phyloP scores from a whole-genome alignment of 2,329 filamentous ascomycete genomes.

The Trematosphaeria pertusa region DNA sequence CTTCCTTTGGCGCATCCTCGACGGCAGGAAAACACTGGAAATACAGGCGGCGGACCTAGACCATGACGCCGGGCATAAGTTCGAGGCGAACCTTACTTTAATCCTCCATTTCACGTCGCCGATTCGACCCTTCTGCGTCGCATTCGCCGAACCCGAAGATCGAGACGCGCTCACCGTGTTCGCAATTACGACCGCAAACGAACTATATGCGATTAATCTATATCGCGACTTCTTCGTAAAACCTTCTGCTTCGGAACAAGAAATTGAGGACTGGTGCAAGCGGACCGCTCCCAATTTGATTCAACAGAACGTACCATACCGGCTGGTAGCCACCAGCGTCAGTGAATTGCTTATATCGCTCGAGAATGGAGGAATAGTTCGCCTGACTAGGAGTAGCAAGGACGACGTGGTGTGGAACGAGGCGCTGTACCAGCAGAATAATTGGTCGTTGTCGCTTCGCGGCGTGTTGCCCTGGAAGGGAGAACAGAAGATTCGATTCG shows the following conservation, averaged over 20 bases:
- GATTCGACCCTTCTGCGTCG: conserved; percentile 79
- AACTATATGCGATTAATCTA: conserved; percentile 84
- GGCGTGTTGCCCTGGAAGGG: conserved; percentile 72
- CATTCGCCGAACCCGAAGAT: conserved; percentile 79
- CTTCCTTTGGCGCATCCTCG: conserved; percentile 90
- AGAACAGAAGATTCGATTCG: conserved; percentile 68
- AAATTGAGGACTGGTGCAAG: conserved; percentile 79
- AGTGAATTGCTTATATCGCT: conserved; percentile 81
- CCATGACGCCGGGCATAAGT: conserved; percentile 66
- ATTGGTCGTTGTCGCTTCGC: conserved; percentile 66
- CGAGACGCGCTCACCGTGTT: conserved; percentile 81
- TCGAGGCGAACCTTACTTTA: conserved; percentile 76
- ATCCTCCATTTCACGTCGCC: conserved; percentile 77
- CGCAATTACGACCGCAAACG: conserved; percentile 77
- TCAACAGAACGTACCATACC: conserved; percentile 78
- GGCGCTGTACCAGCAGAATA: conserved; percentile 74
- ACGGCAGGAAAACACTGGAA: conserved; percentile 80
- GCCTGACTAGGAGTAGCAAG: conserved; percentile 56
- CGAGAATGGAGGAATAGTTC: conserved; percentile 77
- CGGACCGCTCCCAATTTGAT: conserved; percentile 75
- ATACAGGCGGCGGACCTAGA: conserved; percentile 83
- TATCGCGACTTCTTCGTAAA: conserved; percentile 82
- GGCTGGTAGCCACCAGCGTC: conserved; percentile 75
- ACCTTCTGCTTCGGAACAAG: conserved; percentile 71
- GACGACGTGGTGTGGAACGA: conserved; percentile 67